These are phyloP conservation scores for Fusarium sp. DNA, from an alignment of 2,329 filamentous ascomycete species.

Conservation along the genomic window DNA sequence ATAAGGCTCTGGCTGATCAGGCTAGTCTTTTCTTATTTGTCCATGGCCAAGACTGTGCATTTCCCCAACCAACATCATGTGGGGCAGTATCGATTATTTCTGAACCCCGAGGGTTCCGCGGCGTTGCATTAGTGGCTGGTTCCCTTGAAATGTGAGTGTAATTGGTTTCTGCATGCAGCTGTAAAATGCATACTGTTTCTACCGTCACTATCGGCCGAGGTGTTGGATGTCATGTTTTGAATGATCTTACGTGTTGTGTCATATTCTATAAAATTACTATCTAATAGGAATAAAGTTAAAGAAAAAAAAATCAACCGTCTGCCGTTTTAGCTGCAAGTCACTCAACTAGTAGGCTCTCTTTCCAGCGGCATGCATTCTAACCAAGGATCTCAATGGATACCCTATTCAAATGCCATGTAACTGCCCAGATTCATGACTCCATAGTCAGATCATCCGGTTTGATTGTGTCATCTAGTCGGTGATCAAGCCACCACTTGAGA, in stretches of 20 bases:
- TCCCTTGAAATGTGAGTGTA: neutral
- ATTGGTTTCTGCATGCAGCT: neutral
- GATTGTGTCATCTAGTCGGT: neutral
- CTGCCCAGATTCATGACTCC: neutral
- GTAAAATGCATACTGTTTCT: neutral
- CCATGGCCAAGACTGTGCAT: neutral
- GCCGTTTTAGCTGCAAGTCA: neutral
- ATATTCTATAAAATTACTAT: neutral
- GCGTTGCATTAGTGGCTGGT: neutral
- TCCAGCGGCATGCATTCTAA: no score
- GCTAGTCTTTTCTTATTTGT: neutral
- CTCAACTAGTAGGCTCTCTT: no score
- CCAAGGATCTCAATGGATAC: no score
- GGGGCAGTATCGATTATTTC: neutral
- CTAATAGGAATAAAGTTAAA: neutral
- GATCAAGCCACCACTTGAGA: neutral
- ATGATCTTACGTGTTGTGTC: neutral
- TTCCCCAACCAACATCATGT: neutral
- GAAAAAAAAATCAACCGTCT: neutral
- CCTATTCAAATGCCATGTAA: neutral
- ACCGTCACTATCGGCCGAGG: neutral
- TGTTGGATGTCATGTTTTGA: neutral
- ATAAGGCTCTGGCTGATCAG: neutral
- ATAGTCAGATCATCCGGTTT: neutral
- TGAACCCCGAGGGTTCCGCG: neutral